These are phyloP conservation scores for Eruca vesicaria DNA, from an alignment of 441 rosid species.

Conservation along the genomic window DNA sequence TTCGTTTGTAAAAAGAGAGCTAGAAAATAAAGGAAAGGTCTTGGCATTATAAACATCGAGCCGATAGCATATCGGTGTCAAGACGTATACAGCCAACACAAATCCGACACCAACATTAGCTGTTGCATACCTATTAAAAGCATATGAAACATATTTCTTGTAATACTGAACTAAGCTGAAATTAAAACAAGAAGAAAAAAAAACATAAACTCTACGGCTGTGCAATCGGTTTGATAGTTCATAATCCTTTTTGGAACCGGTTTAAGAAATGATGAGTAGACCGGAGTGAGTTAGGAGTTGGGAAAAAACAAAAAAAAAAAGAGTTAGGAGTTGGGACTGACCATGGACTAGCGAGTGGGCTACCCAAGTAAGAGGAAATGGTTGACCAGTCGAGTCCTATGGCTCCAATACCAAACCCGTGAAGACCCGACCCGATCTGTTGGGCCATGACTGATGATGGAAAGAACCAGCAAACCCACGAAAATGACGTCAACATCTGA, in stretches of 20 bases:
- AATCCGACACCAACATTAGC: slow-evolving; percentile 89
- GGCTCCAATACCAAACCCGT: slow-evolving; percentile 79
- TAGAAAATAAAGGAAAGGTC: slow-evolving; percentile 83
- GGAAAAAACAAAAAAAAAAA: too few relatives aligned
- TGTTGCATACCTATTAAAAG: slow-evolving; percentile 57
- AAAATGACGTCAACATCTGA: slow-evolving; percentile 75
- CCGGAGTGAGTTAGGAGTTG: not conserved
- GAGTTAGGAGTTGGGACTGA: slow-evolving; percentile 24
- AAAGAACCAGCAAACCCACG: slow-evolving; percentile 94
- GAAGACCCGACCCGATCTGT: slow-evolving; percentile 87
- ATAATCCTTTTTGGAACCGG: not conserved
- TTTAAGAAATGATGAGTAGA: not conserved
- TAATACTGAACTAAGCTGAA: not conserved
- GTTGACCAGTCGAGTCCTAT: slow-evolving; percentile 92
- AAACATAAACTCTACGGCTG: not conserved
- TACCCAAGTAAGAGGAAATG: slow-evolving; percentile 86
- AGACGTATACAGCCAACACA: slow-evolving; percentile 60
- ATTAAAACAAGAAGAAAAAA: not conserved
- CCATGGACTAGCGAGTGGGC: slow-evolving; percentile 99
- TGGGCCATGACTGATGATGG: slow-evolving; percentile 74
- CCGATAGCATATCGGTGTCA: slow-evolving; percentile 80
- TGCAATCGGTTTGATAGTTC: not conserved
- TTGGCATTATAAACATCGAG: slow-evolving; percentile 70
- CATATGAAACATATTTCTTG: not conserved
- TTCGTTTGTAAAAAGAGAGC: slow-evolving; percentile 55